Conservation (phyloP, 495 filamentous ascomycete genomes). For the Umbilicaria muhlenbergii region DNA sequence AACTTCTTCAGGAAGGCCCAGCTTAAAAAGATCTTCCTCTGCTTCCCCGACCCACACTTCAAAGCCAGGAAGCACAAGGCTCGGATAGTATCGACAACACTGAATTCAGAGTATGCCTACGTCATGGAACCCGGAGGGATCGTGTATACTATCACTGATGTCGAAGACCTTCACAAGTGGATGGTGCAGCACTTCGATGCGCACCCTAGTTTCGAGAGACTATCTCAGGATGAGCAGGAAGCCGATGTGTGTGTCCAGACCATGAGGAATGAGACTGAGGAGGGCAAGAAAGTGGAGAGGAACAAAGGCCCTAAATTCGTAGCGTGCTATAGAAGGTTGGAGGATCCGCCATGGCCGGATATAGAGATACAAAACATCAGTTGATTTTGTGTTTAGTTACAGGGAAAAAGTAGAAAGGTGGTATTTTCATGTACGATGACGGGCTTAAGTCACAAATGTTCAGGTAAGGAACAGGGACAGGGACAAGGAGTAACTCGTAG, state of each 20-base stretch:
- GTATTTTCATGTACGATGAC: too few species aligned
- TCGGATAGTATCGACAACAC: constrained; percentile 72
- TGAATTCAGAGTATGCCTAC: constrained; percentile 90
- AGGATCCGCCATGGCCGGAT: constrained; percentile 57
- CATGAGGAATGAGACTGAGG: constrained; percentile 82
- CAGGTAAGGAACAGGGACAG: too few species aligned
- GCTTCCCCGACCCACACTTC: constrained; percentile 97
- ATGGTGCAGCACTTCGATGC: constrained; percentile 72
- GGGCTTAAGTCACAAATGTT: too few species aligned
- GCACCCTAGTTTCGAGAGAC: constrained; percentile 30
- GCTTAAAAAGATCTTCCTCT: constrained; percentile 83
- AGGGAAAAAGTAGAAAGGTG: too few species aligned
- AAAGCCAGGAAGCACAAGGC: constrained; percentile 95
- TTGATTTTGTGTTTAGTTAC: too few species aligned
- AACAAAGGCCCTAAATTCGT: constrained; percentile 82
- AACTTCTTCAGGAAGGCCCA: constrained; percentile 74
- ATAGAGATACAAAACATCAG: constrained; percentile 1
- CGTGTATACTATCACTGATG: constrained; percentile 93
- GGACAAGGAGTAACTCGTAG: too few species aligned
- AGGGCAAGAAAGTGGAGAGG: constrained; percentile 90
- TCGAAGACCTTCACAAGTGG: constrained; percentile 86
- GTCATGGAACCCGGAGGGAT: constrained; percentile 67
- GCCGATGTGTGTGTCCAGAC: constrained; percentile 15
- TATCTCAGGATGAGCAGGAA: constrained; percentile 4
- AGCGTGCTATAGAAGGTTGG: constrained; percentile 64